These are phyloP conservation scores for Gaeumannomyces sp. DNA, from an alignment of 2,329 filamentous ascomycete species.

Conservation along the genomic window DNA sequence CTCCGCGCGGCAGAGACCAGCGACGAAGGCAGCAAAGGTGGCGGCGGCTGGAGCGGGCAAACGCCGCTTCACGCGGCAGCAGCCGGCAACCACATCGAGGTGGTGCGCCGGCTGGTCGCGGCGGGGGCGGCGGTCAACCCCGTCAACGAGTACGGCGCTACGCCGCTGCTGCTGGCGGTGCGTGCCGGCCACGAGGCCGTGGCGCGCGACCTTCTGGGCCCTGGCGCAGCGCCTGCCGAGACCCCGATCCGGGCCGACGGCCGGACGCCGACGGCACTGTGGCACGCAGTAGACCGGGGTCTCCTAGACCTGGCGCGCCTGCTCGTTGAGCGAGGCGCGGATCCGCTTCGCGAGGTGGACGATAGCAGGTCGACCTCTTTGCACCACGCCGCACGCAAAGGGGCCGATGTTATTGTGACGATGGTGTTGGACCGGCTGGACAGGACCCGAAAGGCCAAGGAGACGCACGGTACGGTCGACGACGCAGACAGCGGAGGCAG, in stretches of 20 bases:
- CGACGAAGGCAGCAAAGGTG: too few relatives aligned
- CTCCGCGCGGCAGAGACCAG: neutral
- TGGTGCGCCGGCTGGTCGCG: conserved; percentile 18
- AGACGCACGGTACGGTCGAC: neutral
- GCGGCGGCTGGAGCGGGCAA: conserved; percentile 14
- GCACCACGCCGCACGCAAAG: conserved; percentile 22
- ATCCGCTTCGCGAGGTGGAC: conserved; percentile 14
- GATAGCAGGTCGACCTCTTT: conserved; percentile 22
- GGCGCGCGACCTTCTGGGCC: conserved; percentile 12
- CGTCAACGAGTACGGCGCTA: conserved; percentile 18
- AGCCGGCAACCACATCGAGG: conserved; percentile 17
- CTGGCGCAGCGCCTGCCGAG: conserved; percentile 4
- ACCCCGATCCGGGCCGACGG: neutral
- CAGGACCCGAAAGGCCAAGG: neutral
- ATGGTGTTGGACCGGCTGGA: conserved; percentile 7
- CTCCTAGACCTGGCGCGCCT: conserved; percentile 15
- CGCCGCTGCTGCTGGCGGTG: conserved; percentile 19
- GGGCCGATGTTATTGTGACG: conserved; percentile 20
- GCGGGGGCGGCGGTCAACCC: conserved; percentile 17
- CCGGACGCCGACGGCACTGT: conserved; percentile 10
- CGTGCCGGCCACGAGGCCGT: conserved; percentile 17
- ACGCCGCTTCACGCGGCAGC: conserved; percentile 21
- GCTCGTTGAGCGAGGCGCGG: conserved; percentile 17
- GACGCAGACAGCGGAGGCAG: neutral
- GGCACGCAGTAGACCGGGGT: conserved; percentile 14